Percentiles rank a stretch among this genome's conserved stretches.
These are phyloP conservation scores for Lactarius quietus DNA, from an alignment of 768 basidiomycete genomes.

Conservation along the genomic window DNA sequence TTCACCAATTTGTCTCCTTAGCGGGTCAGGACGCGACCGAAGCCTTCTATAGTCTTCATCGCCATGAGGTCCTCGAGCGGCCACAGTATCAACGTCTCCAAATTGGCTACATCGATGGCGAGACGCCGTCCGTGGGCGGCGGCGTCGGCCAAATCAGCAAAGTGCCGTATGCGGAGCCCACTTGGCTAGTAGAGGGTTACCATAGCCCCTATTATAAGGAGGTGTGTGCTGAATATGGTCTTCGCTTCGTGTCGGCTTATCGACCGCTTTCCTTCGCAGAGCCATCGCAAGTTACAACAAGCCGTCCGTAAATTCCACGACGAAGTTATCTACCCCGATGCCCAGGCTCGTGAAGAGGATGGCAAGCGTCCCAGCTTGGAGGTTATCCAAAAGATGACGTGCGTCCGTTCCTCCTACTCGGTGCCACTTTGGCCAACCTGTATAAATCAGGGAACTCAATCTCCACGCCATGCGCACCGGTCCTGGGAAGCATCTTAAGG, in stretches of 20 bases:
- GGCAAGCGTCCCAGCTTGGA: constrained; percentile 81
- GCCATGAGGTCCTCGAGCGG: constrained; percentile 73
- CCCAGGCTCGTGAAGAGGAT: constrained; percentile 69
- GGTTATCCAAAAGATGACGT: constrained; percentile 84
- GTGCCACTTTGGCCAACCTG: not conserved
- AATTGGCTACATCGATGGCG: constrained; percentile 68
- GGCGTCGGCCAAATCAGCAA: constrained; percentile 57
- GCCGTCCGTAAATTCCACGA: constrained; percentile 65
- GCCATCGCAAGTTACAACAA: constrained; percentile 57
- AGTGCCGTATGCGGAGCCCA: constrained; percentile 88
- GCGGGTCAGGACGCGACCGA: constrained; percentile 88
- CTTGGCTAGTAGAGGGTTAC: constrained; percentile 71
- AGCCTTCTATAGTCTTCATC: constrained; percentile 84
- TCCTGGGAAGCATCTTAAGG: constrained; percentile 83
- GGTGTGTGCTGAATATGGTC: constrained; percentile 35
- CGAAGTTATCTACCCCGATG: constrained; percentile 53
- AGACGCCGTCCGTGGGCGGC: constrained; percentile 50
- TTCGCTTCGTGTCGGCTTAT: not conserved
- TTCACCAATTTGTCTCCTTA: constrained; percentile 27
- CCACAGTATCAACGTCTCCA: constrained; percentile 71
- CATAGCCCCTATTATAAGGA: constrained; percentile 76
- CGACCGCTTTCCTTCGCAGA: constrained; percentile 37
- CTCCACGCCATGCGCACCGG: constrained; percentile 91
- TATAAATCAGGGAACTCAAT: constrained; percentile 51
- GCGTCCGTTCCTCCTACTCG: constrained; percentile 22